Conservation (phyloP, 1,284 basidiomycete genomes). For the Fomitopsis pinicola region DNA sequence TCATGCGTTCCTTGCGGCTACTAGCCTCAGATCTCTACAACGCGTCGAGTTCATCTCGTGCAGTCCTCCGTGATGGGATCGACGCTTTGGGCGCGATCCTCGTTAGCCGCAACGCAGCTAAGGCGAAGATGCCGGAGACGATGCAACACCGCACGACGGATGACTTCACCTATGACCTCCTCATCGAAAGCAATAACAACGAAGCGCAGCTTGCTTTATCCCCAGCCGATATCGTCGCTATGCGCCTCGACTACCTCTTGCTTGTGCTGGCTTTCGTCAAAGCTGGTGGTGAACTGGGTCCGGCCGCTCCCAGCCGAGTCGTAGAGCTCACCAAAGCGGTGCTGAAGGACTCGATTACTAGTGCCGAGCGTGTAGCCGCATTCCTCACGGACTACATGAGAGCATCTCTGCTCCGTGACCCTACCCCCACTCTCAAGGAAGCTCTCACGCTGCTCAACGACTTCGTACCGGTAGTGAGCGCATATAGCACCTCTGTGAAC, state of each 20-base stretch:
- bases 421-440: slow-evolving; percentile 42
- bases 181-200: slow-evolving; percentile 21
- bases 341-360: slow-evolving; percentile 48
- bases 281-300: slow-evolving; percentile 52
- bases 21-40: slow-evolving; percentile 59
- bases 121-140: slow-evolving; percentile 41
- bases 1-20: slow-evolving; percentile 58
- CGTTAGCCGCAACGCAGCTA: slow-evolving; percentile 37
- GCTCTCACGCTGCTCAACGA: slow-evolving; percentile 52
- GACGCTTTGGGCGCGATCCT: slow-evolving; percentile 63
- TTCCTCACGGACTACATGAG: slow-evolving; percentile 51
- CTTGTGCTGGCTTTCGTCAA: slow-evolving; percentile 53
- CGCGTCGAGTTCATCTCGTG: slow-evolving; percentile 43
- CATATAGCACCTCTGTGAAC: slow-evolving; percentile 50
- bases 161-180: slow-evolving; percentile 19
- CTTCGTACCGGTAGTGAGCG: slow-evolving; percentile 53
- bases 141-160: slow-evolving; percentile 27
- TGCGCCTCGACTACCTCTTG: slow-evolving; percentile 63
- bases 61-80: slow-evolving; percentile 63
- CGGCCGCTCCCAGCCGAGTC: slow-evolving; percentile 42
- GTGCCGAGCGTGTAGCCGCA: slow-evolving; percentile 36
- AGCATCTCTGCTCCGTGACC: slow-evolving; percentile 41
- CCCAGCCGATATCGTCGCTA: slow-evolving; percentile 49
- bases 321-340: slow-evolving; percentile 58
- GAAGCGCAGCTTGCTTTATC: slow-evolving; percentile 39